Conservation (phyloP, 805 yeast species). For the Candida hispaniensis region DNA sequence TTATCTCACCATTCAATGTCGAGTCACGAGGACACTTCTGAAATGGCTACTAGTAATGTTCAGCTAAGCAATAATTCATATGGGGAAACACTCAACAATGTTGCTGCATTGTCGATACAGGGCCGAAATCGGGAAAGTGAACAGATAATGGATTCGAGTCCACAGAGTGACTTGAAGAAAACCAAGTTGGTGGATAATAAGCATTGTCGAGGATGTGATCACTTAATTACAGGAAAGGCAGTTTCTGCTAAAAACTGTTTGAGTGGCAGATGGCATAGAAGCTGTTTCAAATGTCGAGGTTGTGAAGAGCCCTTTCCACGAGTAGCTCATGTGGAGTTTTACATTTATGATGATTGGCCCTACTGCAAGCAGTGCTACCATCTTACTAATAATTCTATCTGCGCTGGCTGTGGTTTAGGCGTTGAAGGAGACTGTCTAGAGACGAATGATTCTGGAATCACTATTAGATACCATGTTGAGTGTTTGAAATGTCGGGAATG, state of each 20-base stretch:
- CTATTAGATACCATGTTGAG: constrained; percentile 60
- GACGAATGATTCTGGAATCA: constrained; percentile 37
- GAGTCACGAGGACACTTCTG: no score
- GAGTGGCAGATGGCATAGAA: constrained; percentile 84
- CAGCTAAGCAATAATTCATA: no score
- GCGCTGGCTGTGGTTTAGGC: constrained; percentile 58
- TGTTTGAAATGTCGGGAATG: constrained; percentile 68
- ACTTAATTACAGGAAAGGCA: constrained; percentile 48
- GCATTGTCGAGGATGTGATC: constrained; percentile 60
- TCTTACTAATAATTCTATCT: constrained; percentile 58
- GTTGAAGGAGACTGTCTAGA: constrained; percentile 89
- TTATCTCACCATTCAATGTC: constrained; percentile 1
- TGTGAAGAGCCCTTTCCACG: constrained; percentile 43
- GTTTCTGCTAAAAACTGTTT: constrained; percentile 73
- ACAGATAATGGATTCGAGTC: neutral
- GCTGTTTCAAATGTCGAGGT: constrained; percentile 64
- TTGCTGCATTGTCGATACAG: no score
- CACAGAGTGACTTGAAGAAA: neutral
- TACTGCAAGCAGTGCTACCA: constrained; percentile 76
- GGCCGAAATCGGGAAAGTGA: no score
- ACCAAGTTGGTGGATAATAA: neutral
- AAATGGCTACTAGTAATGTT: no score
- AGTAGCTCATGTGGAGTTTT: constrained; percentile 31
- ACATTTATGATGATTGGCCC: constrained; percentile 69
- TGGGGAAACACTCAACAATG: no score